phyloP scores from a whole-genome alignment of 352 stramenopile species.

The Halophytophthora batemanensis region DNA sequence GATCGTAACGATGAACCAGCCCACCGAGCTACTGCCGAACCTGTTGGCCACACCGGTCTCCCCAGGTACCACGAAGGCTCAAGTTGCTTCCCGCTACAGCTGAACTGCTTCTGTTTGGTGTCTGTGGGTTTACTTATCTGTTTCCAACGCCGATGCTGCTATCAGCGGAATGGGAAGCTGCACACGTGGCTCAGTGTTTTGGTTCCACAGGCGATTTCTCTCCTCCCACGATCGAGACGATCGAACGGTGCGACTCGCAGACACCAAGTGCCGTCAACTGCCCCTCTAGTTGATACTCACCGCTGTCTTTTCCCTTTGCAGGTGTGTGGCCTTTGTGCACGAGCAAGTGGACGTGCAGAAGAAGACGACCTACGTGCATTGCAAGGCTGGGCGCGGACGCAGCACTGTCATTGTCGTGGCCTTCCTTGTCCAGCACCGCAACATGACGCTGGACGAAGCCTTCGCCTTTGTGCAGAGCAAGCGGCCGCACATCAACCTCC shows the following conservation, averaged over 20 bases:
- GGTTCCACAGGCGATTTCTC: constrained; percentile 66
- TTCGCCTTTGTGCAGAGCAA: constrained; percentile 51
- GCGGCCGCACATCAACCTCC: constrained; percentile 61
- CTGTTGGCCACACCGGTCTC: constrained; percentile 57
- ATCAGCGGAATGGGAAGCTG: constrained; percentile 53
- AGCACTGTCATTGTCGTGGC: constrained; percentile 73
- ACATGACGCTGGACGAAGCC: constrained; percentile 52
- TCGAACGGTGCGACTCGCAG: constrained; percentile 28
- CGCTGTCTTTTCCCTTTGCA: constrained; percentile 5
- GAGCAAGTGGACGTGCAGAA: constrained; percentile 45
- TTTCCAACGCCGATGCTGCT: background rate
- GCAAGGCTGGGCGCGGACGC: constrained; percentile 72
- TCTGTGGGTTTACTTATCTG: background rate
- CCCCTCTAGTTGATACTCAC: background rate
- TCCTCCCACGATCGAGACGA: constrained; percentile 59
- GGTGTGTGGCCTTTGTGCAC: constrained; percentile 63
- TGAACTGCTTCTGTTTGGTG: background rate
- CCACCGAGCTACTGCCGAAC: constrained; percentile 62
- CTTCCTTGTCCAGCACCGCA: constrained; percentile 62
- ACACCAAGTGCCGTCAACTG: background rate
- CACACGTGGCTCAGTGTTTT: constrained; percentile 55
- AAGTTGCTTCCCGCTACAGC: background rate
- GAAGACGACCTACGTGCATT: constrained; percentile 78
- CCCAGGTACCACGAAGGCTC: constrained; percentile 26
- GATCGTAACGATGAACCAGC: constrained; percentile 81